phyloP scores from a whole-genome alignment of 805 yeast species.

The Suhomyces faveliae region DNA sequence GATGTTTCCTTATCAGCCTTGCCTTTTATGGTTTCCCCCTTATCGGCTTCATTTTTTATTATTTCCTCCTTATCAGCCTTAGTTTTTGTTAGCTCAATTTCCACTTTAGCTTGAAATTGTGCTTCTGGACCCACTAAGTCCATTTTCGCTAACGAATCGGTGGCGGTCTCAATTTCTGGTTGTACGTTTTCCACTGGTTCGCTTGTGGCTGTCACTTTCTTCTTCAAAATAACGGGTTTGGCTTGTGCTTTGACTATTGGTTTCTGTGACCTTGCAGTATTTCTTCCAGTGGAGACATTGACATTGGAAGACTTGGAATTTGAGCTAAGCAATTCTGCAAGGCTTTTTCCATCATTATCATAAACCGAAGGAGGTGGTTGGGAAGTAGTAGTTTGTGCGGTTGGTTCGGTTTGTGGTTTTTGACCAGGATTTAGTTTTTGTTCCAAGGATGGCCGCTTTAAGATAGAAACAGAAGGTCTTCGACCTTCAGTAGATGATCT shows the following conservation, averaged over 20 bases:
- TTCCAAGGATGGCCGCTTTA: constrained; percentile 16
- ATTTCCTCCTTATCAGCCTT: not conserved
- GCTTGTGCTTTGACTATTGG: constrained; percentile 25
- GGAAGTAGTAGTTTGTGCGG: constrained; percentile 18
- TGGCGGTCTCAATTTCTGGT: not conserved
- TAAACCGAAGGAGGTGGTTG: constrained; percentile 15
- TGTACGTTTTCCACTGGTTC: not conserved
- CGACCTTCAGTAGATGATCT: constrained; percentile 13
- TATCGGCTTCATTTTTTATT: not conserved
- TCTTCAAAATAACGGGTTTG: constrained; percentile 41
- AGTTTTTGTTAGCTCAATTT: not conserved
- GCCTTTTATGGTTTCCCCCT: not conserved
- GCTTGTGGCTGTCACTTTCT: constrained; percentile 18
- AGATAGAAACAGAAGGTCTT: constrained; percentile 18
- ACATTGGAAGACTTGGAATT: constrained; percentile 17
- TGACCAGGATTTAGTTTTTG: not conserved
- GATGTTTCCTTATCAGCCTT: not conserved
- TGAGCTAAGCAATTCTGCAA: constrained; percentile 40
- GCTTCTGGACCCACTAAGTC: not conserved
- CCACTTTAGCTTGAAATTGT: not conserved
- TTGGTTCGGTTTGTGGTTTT: not conserved
- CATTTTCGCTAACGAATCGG: not conserved
- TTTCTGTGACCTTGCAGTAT: constrained; percentile 14
- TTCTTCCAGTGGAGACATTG: constrained; percentile 18
- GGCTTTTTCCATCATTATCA: constrained; percentile 25